Conservation (phyloP, 495 filamentous ascomycete species). For the Sordaria brevicollis region DNA sequence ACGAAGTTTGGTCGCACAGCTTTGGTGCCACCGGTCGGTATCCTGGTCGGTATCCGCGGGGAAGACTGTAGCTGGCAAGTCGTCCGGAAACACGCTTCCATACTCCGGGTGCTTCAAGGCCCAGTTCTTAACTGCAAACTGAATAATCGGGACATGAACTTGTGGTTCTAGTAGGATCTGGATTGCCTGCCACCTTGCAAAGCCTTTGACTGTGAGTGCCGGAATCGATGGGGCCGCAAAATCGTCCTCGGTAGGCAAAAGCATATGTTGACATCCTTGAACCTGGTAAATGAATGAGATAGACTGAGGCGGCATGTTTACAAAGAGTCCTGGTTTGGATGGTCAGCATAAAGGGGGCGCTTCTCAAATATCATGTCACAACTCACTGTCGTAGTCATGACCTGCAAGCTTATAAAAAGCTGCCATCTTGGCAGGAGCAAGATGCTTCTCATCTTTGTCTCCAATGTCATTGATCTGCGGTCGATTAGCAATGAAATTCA, state of each 20-base stretch:
- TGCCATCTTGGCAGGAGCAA: constrained; percentile 77
- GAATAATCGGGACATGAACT: constrained; percentile 76
- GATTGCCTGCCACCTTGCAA: constrained; percentile 89
- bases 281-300: constrained; percentile 89
- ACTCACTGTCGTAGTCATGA: constrained; percentile 72
- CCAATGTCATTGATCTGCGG: constrained; percentile 51
- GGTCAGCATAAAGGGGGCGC: neutral
- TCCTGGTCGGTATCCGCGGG: constrained; percentile 63
- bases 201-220: constrained; percentile 71
- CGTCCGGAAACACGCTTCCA: constrained; percentile 60
- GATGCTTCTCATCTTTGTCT: constrained; percentile 48
- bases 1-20: constrained; percentile 47
- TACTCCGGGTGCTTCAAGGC: constrained; percentile 63
- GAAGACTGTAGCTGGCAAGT: constrained; percentile 66
- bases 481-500: neutral
- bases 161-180: constrained; percentile 81
- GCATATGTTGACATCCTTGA: constrained; percentile 74
- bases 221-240: constrained; percentile 70
- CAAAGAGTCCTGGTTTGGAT: constrained; percentile 49
- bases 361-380: neutral
- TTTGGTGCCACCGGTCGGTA: constrained; percentile 76
- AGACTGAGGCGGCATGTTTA: constrained; percentile 59
- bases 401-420: constrained; percentile 81
- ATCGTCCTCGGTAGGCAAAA: constrained; percentile 55
- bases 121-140: constrained; percentile 69